Conservation (phyloP, 305 asterid species). For the Fraxinus angustifolia region DNA sequence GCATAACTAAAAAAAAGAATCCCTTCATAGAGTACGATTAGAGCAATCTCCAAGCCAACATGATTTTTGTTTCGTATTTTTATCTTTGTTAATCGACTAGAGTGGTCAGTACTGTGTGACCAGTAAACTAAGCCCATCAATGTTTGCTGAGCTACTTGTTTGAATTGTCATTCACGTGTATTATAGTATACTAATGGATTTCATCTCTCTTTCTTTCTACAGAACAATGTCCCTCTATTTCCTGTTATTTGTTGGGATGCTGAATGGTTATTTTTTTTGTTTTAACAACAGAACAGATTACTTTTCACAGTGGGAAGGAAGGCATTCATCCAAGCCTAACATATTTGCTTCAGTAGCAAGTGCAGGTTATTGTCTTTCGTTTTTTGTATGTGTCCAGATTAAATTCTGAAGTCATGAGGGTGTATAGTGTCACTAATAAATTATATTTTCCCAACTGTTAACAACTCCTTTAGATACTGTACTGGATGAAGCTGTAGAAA, state of each 20-base stretch:
- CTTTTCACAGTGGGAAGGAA: slow-evolving; percentile 37
- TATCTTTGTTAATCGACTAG: neutral
- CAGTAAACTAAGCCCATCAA: neutral
- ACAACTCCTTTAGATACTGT: slow-evolving; percentile 32
- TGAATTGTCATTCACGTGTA: neutral
- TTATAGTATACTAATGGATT: neutral
- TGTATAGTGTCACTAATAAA: slow-evolving; percentile 6
- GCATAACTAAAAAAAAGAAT: neutral
- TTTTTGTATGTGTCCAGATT: neutral
- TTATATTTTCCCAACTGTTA: slow-evolving; percentile 1
- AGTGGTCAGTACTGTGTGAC: neutral
- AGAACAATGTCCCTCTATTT: neutral
- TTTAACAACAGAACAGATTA: slow-evolving; percentile 39
- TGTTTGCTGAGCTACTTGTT: neutral
- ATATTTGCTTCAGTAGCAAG: slow-evolving; percentile 51
- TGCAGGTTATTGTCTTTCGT: slow-evolving; percentile 40
- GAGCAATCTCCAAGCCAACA: neutral
- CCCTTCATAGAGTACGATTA: neutral
- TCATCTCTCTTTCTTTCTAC: neutral
- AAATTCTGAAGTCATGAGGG: neutral
- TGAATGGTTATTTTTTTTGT: slow-evolving; percentile 20
- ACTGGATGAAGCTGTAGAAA: slow-evolving; percentile 53
- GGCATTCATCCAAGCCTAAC: slow-evolving; percentile 33
- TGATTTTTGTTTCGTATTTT: neutral
- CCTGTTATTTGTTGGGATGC: slow-evolving; percentile 7